Evolutionary conservation across 2,329 filamentous ascomycete species (phyloP).

Genomic region (Claviceps digitariae): DNA sequence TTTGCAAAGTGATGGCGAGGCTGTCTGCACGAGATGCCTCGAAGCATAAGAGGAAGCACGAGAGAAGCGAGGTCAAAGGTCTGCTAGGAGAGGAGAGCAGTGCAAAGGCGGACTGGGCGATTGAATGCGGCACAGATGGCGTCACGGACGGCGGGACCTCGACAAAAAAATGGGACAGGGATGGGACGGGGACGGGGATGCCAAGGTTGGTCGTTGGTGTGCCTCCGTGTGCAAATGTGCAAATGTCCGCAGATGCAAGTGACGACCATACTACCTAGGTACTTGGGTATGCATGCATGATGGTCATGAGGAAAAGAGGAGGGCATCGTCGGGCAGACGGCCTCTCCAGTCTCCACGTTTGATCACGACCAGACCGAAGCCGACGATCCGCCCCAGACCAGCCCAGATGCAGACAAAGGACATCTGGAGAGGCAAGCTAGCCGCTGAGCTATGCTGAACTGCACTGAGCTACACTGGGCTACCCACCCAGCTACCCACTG

Average conservation of each 20-base stretch:
- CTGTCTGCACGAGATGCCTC: neutral
- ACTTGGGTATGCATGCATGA: too few relatives aligned
- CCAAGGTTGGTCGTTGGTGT: too few relatives aligned
- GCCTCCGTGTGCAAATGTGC: too few relatives aligned
- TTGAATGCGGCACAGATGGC: slow-evolving; percentile 6
- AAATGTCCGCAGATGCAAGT: too few relatives aligned
- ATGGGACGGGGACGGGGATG: too few relatives aligned
- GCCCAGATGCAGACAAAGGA: neutral
- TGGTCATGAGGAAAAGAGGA: too few relatives aligned
- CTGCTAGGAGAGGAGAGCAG: neutral
- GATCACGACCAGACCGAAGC: neutral
- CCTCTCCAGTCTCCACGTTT: neutral
- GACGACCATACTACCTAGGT: too few relatives aligned
- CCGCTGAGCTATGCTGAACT: too few relatives aligned
- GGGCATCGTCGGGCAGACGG: too few relatives aligned
- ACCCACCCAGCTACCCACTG: too few relatives aligned
- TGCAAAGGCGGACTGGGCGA: neutral
- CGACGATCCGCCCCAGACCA: neutral
- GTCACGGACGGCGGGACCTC: slow-evolving; percentile 4
- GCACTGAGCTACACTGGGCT: too few relatives aligned
- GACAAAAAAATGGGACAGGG: neutral
- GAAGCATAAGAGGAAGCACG: neutral
- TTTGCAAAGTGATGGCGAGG: neutral
- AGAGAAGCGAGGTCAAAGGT: neutral
- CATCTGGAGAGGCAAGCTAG: too few relatives aligned